phyloP scores from a whole-genome alignment of 2,329 filamentous ascomycete species.

The Epichloe sibirici region DNA sequence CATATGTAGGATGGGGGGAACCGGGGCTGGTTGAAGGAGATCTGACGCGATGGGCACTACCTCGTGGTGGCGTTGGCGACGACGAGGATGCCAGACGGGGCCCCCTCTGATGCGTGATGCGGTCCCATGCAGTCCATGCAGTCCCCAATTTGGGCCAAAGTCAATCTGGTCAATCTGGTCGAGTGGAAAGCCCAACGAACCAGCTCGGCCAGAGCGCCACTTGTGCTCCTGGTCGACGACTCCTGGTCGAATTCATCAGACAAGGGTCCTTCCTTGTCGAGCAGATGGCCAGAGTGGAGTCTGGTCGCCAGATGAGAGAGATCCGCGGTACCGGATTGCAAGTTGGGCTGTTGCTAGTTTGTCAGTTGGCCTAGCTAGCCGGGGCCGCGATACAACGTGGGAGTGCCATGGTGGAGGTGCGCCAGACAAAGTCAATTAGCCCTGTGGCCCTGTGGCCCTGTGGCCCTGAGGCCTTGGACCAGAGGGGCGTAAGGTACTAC shows the following conservation, averaged over 20 bases:
- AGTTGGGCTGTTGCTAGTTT: slow-evolving; percentile 13
- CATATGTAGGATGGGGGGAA: slow-evolving; percentile 4
- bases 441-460: neutral
- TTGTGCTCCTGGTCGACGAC: neutral
- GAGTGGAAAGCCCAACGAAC: neutral
- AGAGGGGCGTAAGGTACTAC: neutral
- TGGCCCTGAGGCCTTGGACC: no score
- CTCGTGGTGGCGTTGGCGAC: slow-evolving; percentile 24
- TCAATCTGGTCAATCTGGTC: neutral
- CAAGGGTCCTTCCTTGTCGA: slow-evolving; percentile 7
- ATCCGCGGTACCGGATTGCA: slow-evolving; percentile 23
- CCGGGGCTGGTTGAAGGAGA: slow-evolving; percentile 15
- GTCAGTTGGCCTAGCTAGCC: slow-evolving; percentile 7
- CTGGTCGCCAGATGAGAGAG: slow-evolving; percentile 11
- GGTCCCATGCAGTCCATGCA: no score
- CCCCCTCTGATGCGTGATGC: no score
- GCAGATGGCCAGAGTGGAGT: slow-evolving; percentile 12
- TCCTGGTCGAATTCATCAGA: neutral
- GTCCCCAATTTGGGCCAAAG: neutral
- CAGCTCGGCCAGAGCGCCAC: neutral
- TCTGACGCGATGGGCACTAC: slow-evolving; percentile 20
- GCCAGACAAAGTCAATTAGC: slow-evolving; percentile 1
- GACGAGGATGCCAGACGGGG: slow-evolving; percentile 2
- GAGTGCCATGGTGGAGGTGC: slow-evolving; percentile 4
- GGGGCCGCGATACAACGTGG: slow-evolving; percentile 13